Percentiles rank a stretch among this genome's conserved stretches.
phyloP scores from a whole-genome alignment of 2,329 filamentous ascomycete species.

The Lachnum nothofagi region DNA sequence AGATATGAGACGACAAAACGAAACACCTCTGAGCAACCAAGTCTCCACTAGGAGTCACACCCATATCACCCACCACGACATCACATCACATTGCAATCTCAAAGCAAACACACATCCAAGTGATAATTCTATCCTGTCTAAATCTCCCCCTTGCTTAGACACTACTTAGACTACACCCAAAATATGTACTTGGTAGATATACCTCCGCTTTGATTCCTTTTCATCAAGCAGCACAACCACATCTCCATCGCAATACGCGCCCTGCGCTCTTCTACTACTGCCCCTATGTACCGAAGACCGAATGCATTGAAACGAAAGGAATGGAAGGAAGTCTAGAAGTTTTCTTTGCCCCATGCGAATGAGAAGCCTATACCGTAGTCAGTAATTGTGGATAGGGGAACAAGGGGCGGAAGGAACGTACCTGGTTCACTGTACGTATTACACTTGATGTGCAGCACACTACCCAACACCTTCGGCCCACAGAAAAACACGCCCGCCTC shows the following conservation, averaged over 20 bases:
- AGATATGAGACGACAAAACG: too few relatives aligned
- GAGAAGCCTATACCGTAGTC: conserved; percentile 26
- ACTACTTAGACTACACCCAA: too few relatives aligned
- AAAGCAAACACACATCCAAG: too few relatives aligned
- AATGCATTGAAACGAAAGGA: neutral
- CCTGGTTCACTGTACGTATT: conserved; percentile 83
- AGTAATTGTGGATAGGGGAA: neutral
- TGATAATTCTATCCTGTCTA: too few relatives aligned
- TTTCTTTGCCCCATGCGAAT: conserved; percentile 45
- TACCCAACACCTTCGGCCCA: conserved; percentile 74
- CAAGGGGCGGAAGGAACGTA: conserved; percentile 43
- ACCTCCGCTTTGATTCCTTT: too few relatives aligned
- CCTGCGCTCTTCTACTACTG: neutral
- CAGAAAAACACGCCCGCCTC: conserved; percentile 82
- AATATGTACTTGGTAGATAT: too few relatives aligned
- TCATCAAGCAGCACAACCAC: too few relatives aligned
- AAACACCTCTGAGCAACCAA: too few relatives aligned
- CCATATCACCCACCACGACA: too few relatives aligned
- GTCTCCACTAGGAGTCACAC: too few relatives aligned
- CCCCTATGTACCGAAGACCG: neutral
- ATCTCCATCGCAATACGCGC: neutral
- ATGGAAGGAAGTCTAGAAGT: conserved; percentile 45
- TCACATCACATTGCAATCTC: too few relatives aligned
- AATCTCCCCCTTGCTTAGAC: too few relatives aligned
- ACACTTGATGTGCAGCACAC: conserved; percentile 73